phyloP scores from a whole-genome alignment of 2,329 filamentous ascomycete genomes.

The Penicillium hordei region DNA sequence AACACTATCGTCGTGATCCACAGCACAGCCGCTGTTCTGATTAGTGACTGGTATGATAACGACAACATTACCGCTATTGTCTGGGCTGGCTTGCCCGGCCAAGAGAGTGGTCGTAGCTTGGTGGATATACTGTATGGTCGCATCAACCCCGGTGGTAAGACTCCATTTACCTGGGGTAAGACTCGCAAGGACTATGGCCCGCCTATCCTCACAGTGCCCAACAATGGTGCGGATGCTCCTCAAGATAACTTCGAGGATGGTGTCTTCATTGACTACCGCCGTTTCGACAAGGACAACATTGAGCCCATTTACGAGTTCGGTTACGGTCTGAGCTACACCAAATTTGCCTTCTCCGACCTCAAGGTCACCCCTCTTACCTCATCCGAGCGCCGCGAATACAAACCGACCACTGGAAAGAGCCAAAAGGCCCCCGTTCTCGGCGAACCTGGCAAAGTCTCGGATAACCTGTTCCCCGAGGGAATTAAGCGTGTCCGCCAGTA shows the following conservation, averaged over 20 bases:
- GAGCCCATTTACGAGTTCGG: constrained; percentile 63
- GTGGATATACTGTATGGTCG: constrained; percentile 71
- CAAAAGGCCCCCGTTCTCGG: constrained; percentile 55
- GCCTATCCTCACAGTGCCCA: constrained; percentile 57
- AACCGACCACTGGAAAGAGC: constrained; percentile 54
- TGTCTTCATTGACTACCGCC: constrained; percentile 56
- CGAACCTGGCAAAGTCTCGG: constrained; percentile 47
- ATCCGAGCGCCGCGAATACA: constrained; percentile 56
- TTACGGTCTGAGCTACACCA: constrained; percentile 63
- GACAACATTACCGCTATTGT: constrained; percentile 73
- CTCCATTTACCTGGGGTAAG: constrained; percentile 61
- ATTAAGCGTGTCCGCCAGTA: constrained; percentile 54
- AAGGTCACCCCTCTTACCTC: constrained; percentile 48
- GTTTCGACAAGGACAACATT: constrained; percentile 56
- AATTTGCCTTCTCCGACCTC: constrained; percentile 60
- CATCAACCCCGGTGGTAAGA: constrained; percentile 62
- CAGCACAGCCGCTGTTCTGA: constrained; percentile 74
- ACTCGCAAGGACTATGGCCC: constrained; percentile 56
- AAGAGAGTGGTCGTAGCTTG: constrained; percentile 73
- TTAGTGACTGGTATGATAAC: constrained; percentile 62
- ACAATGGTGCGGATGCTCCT: constrained; percentile 56
- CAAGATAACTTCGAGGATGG: constrained; percentile 62
- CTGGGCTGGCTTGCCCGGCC: constrained; percentile 72
- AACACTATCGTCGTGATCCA: constrained; percentile 94
- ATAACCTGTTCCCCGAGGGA: constrained; percentile 58